These are phyloP conservation scores for Meripilus lineatus DNA, from an alignment of 1,284 basidiomycete genomes.

Conservation along the genomic window DNA sequence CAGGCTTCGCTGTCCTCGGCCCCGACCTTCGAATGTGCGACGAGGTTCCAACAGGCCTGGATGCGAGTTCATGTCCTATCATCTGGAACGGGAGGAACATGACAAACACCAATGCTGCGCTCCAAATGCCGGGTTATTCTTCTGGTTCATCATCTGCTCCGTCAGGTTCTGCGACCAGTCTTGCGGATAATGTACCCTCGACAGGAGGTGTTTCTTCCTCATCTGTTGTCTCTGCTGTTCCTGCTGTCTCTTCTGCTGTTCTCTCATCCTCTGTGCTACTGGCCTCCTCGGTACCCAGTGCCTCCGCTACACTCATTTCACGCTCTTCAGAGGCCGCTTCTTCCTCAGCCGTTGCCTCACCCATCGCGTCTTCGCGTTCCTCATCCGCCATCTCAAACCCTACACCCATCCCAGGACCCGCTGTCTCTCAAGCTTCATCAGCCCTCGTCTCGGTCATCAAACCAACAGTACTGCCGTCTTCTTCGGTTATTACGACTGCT, in stretches of 20 bases:
- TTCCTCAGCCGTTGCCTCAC: neutral
- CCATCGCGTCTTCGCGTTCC: neutral
- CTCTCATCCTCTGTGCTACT: conserved; percentile 3
- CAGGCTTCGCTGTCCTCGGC: conserved; percentile 51
- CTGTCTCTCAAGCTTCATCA: no score
- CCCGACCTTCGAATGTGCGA: conserved; percentile 54
- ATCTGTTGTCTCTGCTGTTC: conserved; percentile 3
- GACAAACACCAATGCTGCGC: conserved; percentile 5
- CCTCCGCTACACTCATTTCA: conserved; percentile 7
- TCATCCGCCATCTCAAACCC: neutral
- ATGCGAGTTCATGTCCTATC: conserved; percentile 44
- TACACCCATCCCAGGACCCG: no score
- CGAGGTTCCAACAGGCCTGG: conserved; percentile 45
- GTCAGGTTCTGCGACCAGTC: conserved; percentile 6
- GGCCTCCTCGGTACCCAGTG: neutral
- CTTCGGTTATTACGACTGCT: no score
- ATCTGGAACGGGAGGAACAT: conserved; percentile 43
- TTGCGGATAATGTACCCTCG: conserved; percentile 4
- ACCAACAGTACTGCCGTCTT: no score
- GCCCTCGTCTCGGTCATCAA: no score
- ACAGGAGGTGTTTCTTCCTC: no score
- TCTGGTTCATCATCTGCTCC: conserved; percentile 7
- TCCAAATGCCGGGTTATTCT: conserved; percentile 5
- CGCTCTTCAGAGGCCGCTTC: conserved; percentile 1
- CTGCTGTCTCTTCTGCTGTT: conserved; percentile 7